Percentiles rank a stretch among this genome's conserved stretches.
Conservation (phyloP, 2,329 filamentous ascomycete species). For the Fusarium lyarnte region DNA sequence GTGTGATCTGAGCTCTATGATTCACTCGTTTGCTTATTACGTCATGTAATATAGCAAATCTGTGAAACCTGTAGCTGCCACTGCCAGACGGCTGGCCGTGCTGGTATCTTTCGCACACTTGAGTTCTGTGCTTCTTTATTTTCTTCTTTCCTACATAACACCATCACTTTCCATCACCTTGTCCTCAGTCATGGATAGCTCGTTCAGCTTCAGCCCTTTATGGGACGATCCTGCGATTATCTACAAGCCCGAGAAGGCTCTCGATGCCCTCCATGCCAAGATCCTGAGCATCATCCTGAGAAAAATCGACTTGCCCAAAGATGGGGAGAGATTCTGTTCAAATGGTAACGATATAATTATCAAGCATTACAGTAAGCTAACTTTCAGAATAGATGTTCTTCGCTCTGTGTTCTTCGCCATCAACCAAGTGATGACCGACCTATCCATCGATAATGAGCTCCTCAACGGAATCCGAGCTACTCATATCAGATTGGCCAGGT, state of each 20-base stretch:
- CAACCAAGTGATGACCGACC: neutral
- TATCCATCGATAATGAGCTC: slow-evolving; percentile 4
- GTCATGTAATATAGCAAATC: neutral
- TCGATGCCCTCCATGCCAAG: slow-evolving; percentile 4
- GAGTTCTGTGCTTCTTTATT: neutral
- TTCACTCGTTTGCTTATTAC: neutral
- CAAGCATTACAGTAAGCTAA: neutral
- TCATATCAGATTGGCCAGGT: neutral
- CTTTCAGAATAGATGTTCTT: neutral
- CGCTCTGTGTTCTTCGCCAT: neutral
- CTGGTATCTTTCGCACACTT: neutral
- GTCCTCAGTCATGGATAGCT: slow-evolving; percentile 33
- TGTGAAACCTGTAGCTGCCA: neutral
- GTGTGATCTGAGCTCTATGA: neutral
- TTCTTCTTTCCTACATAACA: neutral
- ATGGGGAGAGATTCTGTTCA: neutral
- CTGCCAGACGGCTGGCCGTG: neutral
- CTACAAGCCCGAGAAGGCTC: slow-evolving; percentile 9
- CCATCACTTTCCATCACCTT: neutral
- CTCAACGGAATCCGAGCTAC: neutral
- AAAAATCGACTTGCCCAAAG: neutral
- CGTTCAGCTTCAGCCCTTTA: slow-evolving; percentile 37
- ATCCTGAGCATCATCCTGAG: neutral
- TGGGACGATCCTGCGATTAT: slow-evolving; percentile 32
- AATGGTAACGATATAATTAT: neutral